Conservation (phyloP, 352 stramenopile genomes). For the Globisporangium alternatum region DNA sequence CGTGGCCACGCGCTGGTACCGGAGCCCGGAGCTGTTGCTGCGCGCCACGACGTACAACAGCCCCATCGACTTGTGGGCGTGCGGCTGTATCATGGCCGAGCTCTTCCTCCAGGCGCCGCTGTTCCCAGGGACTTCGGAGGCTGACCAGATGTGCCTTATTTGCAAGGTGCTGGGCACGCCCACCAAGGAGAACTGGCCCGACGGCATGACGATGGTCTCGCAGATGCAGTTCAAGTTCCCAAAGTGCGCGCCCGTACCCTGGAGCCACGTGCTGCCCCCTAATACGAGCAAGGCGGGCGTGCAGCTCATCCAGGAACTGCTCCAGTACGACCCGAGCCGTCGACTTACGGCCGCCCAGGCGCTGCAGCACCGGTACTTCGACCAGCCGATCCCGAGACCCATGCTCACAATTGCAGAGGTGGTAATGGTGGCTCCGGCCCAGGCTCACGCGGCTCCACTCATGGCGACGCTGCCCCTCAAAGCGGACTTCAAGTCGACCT, state of each 20-base stretch:
- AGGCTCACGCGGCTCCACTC: not conserved
- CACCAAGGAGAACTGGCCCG: conserved; percentile 87
- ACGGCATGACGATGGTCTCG: conserved; percentile 84
- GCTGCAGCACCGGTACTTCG: conserved; percentile 94
- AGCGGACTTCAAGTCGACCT: conserved; percentile 28
- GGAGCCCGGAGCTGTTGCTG: conserved; percentile 67
- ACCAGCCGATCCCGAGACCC: conserved; percentile 49
- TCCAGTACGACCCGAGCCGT: conserved; percentile 91
- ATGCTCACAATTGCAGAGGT: conserved; percentile 19
- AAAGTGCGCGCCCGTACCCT: conserved; percentile 71
- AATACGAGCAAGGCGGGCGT: conserved; percentile 62
- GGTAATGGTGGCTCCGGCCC: too few species aligned
- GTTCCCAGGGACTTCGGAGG: conserved; percentile 89
- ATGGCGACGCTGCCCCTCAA: conserved; percentile 20
- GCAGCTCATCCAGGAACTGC: conserved; percentile 85
- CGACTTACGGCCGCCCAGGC: conserved; percentile 85
- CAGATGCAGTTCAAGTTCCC: conserved; percentile 93
- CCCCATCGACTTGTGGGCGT: conserved; percentile 81
- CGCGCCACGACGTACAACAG: conserved; percentile 72
- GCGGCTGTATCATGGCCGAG: conserved; percentile 81
- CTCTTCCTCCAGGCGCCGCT: conserved; percentile 64
- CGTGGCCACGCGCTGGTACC: conserved; percentile 78
- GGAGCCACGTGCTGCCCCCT: conserved; percentile 68
- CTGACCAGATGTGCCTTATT: conserved; percentile 96
- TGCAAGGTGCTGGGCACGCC: conserved; percentile 90